Evolutionary conservation across 1,139 yeast genomes (phyloP).

Genomic region (Barnettozyma hawaiiensis): DNA sequence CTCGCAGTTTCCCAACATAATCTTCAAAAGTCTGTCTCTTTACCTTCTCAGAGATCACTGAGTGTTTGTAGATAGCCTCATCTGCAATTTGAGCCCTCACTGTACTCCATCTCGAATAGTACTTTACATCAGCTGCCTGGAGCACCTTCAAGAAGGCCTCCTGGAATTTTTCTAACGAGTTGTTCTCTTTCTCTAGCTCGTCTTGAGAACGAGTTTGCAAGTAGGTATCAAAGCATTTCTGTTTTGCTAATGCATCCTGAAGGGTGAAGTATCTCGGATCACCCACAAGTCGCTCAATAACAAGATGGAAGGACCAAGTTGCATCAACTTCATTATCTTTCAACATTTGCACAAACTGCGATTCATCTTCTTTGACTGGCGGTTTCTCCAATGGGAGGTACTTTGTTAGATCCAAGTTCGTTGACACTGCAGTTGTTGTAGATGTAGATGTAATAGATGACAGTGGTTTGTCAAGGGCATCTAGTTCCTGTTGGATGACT

Average conservation of each 20-base stretch:
- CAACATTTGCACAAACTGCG: conserved; percentile 48
- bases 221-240: conserved; percentile 60
- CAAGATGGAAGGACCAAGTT: conserved; percentile 70
- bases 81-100: conserved; percentile 46
- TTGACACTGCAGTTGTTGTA: neutral
- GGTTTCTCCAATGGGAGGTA: conserved; percentile 5
- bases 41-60: conserved; percentile 54
- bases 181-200: conserved; percentile 48
- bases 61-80: conserved; percentile 63
- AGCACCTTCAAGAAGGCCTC: conserved; percentile 48
- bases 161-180: conserved; percentile 50
- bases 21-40: conserved; percentile 48
- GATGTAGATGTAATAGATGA: conserved; percentile 4
- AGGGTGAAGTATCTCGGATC: conserved; percentile 70
- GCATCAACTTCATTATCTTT: conserved; percentile 53
- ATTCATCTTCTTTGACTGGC: conserved; percentile 33
- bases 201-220: conserved; percentile 49
- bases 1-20: conserved; percentile 40
- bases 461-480: conserved; percentile 8
- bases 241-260: conserved; percentile 49
- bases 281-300: conserved; percentile 49
- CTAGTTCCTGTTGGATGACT: conserved; percentile 26
- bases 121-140: conserved; percentile 35
- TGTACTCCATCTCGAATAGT: conserved; percentile 65
- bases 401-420: conserved; percentile 3